Evolutionary conservation across 345 rosid genomes (phyloP).

Genomic region (Lenwebbia sp.): DNA sequence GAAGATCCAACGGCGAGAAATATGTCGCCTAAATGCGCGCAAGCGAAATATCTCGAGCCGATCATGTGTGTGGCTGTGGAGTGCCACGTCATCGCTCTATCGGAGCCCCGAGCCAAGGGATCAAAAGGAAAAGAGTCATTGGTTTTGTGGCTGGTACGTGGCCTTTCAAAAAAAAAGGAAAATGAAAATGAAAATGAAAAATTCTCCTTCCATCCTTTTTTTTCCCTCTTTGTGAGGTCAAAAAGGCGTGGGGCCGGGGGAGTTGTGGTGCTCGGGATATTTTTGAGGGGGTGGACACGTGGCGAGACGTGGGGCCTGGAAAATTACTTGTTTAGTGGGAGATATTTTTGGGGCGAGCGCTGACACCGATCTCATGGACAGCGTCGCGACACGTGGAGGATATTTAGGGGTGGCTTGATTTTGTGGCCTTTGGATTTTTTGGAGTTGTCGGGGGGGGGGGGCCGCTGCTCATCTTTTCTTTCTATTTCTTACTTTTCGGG

Average conservation of each 20-base stretch:
- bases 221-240: not conserved
- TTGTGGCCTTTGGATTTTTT: not conserved
- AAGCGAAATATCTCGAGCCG: conserved; percentile 29
- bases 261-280: not conserved
- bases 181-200: not conserved
- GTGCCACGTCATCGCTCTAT: conserved; percentile 33
- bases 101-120: not conserved
- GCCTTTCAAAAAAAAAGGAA: not conserved
- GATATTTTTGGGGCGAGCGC: conserved; percentile 7
- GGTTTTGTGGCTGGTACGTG: not conserved
- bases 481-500: too few species aligned
- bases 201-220: not conserved
- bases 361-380: conserved; percentile 6
- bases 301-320: not conserved
- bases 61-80: conserved; percentile 23
- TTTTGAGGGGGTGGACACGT: not conserved
- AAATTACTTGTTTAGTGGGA: not conserved
- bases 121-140: not conserved
- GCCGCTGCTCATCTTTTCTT: not conserved
- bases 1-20: not conserved
- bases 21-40: not conserved
- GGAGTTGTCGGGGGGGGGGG: not conserved
- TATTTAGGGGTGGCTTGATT: not conserved
- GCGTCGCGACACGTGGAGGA: conserved; percentile 8
- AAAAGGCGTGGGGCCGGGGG: not conserved